Evolutionary conservation across 352 stramenopile genomes (phyloP).

Genomic region (Globisporangium canariense): DNA sequence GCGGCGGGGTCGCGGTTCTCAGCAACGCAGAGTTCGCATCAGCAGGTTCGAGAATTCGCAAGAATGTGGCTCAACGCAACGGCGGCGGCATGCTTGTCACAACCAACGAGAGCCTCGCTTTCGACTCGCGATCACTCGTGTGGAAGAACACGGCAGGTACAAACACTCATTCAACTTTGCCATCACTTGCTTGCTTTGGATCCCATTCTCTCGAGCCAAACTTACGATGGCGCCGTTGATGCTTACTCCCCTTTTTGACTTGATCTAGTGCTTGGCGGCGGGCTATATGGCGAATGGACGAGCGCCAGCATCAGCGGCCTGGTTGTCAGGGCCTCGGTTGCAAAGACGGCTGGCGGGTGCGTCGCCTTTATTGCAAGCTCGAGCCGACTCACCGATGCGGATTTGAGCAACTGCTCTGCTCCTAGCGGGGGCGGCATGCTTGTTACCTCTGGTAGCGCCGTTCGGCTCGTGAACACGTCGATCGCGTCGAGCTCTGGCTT

Average conservation of each 20-base stretch:
- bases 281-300: conserved; percentile 27
- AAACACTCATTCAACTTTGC: background rate
- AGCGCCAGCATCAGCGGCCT: conserved; percentile 20
- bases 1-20: conserved; percentile 51
- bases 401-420: conserved; percentile 19
- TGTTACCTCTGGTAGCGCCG: conserved; percentile 12
- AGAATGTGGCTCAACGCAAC: conserved; percentile 28
- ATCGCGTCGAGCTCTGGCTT: conserved; percentile 17
- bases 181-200: background rate
- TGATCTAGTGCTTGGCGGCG: conserved; percentile 26
- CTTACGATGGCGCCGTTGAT: too few relatives aligned
- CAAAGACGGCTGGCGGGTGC: conserved; percentile 25
- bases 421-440: conserved; percentile 27
- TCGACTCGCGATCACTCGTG: conserved; percentile 28
- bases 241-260: background rate
- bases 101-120: conserved; percentile 35
- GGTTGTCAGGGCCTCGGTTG: conserved; percentile 12
- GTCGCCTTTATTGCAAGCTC: conserved; percentile 23
- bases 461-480: conserved; percentile 12
- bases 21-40: conserved; percentile 19
- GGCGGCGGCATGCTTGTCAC: conserved; percentile 45
- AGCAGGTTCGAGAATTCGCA: conserved; percentile 12
- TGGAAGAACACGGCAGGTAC: conserved; percentile 32
- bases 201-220: background rate
- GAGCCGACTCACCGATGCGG: background rate